A percentile compares a stretch with the other conserved stretches of the same genome.
These are phyloP conservation scores for Westerdykella sp. DNA, from an alignment of 2,329 filamentous ascomycete genomes.

Conservation along the genomic window DNA sequence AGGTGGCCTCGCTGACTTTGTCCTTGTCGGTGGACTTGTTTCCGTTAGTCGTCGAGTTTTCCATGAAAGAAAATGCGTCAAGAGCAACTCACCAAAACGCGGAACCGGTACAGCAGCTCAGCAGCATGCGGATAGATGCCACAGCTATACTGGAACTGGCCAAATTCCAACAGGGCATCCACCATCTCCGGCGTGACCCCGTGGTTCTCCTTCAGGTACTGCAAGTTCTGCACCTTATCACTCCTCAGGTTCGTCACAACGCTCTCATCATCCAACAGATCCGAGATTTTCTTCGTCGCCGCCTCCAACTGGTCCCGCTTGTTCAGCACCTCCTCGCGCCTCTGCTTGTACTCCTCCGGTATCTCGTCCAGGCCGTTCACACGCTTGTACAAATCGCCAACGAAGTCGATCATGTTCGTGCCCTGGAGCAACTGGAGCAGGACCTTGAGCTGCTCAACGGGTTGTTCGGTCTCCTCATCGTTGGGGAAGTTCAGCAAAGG, in stretches of 20 bases:
- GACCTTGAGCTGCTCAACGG: slow-evolving; percentile 68
- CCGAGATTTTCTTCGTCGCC: slow-evolving; percentile 81
- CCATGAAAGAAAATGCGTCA: no score
- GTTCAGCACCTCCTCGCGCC: slow-evolving; percentile 81
- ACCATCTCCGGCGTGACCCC: slow-evolving; percentile 94
- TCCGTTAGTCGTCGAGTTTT: slow-evolving; percentile 3
- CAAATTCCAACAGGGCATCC: slow-evolving; percentile 89
- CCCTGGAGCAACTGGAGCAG: slow-evolving; percentile 93
- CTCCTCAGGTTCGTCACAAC: slow-evolving; percentile 86
- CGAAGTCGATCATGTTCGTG: slow-evolving; percentile 99
- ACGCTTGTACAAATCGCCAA: slow-evolving; percentile 84
- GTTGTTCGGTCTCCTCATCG: slow-evolving; percentile 70
- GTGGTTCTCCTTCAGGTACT: slow-evolving; percentile 94
- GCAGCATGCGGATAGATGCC: slow-evolving; percentile 86
- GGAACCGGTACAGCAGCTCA: slow-evolving; percentile 94
- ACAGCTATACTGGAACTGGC: slow-evolving; percentile 96
- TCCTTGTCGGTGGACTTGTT: slow-evolving; percentile 83
- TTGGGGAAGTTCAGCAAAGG: slow-evolving; percentile 89
- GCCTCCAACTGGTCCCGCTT: slow-evolving; percentile 78
- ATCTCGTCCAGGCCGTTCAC: slow-evolving; percentile 72
- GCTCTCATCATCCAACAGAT: slow-evolving; percentile 78
- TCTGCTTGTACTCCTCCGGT: slow-evolving; percentile 79
- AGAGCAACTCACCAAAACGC: slow-evolving; percentile 57
- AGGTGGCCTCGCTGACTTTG: slow-evolving; percentile 90
- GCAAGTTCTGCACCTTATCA: slow-evolving; percentile 98